Evolutionary conservation across 768 basidiomycete species (phyloP).

Genomic region (Suillus decipiens): DNA sequence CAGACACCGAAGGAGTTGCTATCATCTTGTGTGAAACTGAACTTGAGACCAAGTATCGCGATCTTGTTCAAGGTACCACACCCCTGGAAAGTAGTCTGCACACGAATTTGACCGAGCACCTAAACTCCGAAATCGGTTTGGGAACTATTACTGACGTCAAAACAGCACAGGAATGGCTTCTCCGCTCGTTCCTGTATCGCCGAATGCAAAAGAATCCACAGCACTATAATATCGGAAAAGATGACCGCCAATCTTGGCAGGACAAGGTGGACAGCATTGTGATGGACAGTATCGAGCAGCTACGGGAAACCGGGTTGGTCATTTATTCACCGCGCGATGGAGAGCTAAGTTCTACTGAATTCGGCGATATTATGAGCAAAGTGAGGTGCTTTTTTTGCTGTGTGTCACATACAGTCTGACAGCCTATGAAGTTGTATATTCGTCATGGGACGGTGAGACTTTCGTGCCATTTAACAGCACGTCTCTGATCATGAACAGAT

Average conservation of each 20-base stretch:
- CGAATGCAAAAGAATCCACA: slow-evolving; percentile 82
- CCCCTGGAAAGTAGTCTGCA: slow-evolving; percentile 87
- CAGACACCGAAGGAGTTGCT: slow-evolving; percentile 82
- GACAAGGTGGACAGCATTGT: slow-evolving; percentile 74
- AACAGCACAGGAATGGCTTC: slow-evolving; percentile 82
- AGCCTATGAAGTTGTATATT: slow-evolving; percentile 62
- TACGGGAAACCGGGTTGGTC: slow-evolving; percentile 65
- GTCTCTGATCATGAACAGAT: slow-evolving; percentile 48
- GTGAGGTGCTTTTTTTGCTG: slow-evolving; percentile 35
- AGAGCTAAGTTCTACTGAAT: slow-evolving; percentile 65
- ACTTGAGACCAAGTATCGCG: slow-evolving; percentile 70
- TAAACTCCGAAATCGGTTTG: slow-evolving; percentile 92
- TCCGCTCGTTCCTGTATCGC: slow-evolving; percentile 82
- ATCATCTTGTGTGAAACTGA: slow-evolving; percentile 80
- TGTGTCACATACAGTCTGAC: slow-evolving; percentile 11
- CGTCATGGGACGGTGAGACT: slow-evolving; percentile 61
- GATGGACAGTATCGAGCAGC: slow-evolving; percentile 56
- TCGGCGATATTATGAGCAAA: slow-evolving; percentile 87
- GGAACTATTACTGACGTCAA: slow-evolving; percentile 73
- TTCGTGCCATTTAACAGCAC: slow-evolving; percentile 2
- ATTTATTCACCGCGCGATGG: slow-evolving; percentile 43
- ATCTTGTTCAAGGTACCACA: slow-evolving; percentile 69
- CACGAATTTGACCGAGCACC: slow-evolving; percentile 80
- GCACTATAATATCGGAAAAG: slow-evolving; percentile 69
- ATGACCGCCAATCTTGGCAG: slow-evolving; percentile 62